Base-by-base conservation (phyloP, 2,329 filamentous ascomycete species). In the Aspergillus aculeatinus region DNA sequence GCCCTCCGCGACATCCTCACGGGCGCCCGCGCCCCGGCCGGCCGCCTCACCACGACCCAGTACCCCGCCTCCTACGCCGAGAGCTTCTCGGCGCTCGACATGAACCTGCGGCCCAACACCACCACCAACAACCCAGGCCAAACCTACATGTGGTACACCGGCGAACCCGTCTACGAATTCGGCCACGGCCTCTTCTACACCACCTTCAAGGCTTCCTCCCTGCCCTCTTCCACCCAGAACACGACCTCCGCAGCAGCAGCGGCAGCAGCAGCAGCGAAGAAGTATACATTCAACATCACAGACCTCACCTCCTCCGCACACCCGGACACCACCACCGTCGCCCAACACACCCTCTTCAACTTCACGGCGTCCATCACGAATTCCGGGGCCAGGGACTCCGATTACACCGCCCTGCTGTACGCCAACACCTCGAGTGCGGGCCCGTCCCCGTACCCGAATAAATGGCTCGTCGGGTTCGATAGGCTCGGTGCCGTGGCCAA, bases 131-230 rank as follows among this genome's bases (percentile, higher is more conserved):
- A 77, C 23, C 78, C 77, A 0, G 79, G 79, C 0, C 73, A 78
- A 25, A 80, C 79, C 0, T 80, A 80, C 58, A 76, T 76, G 60
- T 80, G 78, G 78, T 80, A 79, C 61, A 74, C 70, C 0, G 73
- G 73, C 4, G 67, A 67, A 10, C 68, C 77, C 0, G 77, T 80
- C 5, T 74, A 75, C 19, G 73, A 74, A 11, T 80, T 80, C 55
- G 79, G 79, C 3, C 74, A 77, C 51, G 79, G 78, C 2, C 60
- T 79, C 4, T 78, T 79, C 68, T 80, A 81, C 60, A 79, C 79
- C 0, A 76, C 68, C 4, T 80, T 80, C 65, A 63, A 7, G 62
- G 7, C 60, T 33, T 5, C 12, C 27, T 33, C 39, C 39, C 39
- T 7, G 1, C 16, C 35, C 5, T 4, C 51, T 12, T 4, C 51